Evolutionary conservation across 2,329 filamentous ascomycete genomes (phyloP).

Genomic region (Colletotrichum sp.): DNA sequence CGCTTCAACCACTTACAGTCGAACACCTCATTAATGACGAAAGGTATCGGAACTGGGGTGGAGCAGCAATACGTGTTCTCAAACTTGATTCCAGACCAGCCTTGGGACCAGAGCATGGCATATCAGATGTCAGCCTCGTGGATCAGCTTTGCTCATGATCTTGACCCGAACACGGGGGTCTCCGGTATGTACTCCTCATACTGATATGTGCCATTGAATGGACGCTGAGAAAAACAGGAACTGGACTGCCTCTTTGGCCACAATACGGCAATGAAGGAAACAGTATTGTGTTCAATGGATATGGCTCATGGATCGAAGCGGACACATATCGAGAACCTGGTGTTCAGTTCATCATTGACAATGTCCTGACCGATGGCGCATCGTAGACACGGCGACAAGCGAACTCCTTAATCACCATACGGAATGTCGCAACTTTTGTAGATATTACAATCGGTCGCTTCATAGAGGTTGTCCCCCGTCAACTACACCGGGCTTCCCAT

Average conservation of each 20-base stretch:
- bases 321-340: conserved; percentile 49
- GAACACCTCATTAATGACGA: conserved; percentile 49
- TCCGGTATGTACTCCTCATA: neutral
- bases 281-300: conserved; percentile 56
- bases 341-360: conserved; percentile 34
- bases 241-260: conserved; percentile 39
- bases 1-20: conserved; percentile 43
- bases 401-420: neutral
- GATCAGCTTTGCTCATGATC: conserved; percentile 51
- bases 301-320: conserved; percentile 46
- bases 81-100: conserved; percentile 42
- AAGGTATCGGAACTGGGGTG: conserved; percentile 51
- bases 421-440: neutral
- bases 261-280: conserved; percentile 37
- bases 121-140: conserved; percentile 55
- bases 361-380: neutral
- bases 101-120: conserved; percentile 36
- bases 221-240: neutral
- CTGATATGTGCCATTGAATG: neutral
- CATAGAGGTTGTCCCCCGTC: neutral
- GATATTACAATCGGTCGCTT: neutral
- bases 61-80: conserved; percentile 44
- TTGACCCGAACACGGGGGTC: conserved; percentile 44
- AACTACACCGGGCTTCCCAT: neutral
- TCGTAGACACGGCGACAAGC: neutral